These are phyloP conservation scores for Neofusicoccum sp. DNA, from an alignment of 2,329 filamentous ascomycete genomes.

Conservation along the genomic window DNA sequence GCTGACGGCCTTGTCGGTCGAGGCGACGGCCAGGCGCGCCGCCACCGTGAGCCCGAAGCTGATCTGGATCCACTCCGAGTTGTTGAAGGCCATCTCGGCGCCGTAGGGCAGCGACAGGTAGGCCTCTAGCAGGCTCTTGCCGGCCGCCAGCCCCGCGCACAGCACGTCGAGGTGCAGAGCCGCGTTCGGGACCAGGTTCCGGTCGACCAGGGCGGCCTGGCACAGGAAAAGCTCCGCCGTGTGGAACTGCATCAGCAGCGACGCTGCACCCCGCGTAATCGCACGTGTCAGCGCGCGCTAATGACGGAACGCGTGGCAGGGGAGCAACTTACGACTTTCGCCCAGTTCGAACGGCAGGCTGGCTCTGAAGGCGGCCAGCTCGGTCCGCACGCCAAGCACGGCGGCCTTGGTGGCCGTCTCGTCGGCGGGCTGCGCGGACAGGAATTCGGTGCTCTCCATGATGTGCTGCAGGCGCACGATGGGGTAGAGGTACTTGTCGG, in stretches of 20 bases:
- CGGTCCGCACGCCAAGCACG: constrained; percentile 30
- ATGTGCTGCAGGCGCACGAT: constrained; percentile 39
- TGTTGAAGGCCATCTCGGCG: constrained; percentile 37
- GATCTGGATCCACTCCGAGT: constrained; percentile 42
- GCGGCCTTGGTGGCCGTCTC: constrained; percentile 26
- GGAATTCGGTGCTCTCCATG: constrained; percentile 16
- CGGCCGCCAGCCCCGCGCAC: constrained; percentile 24
- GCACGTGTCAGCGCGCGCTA: neutral
- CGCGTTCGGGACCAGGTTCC: constrained; percentile 26
- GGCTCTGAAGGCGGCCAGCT: constrained; percentile 34
- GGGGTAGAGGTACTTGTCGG: constrained; percentile 37
- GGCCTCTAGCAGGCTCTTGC: constrained; percentile 27
- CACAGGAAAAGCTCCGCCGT: constrained; percentile 41
- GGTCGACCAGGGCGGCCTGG: constrained; percentile 38
- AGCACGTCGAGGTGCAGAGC: constrained; percentile 22
- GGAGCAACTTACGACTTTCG: constrained; percentile 30
- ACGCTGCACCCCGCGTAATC: constrained; percentile 24
- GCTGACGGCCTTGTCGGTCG: constrained; percentile 27
- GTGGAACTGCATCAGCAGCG: constrained; percentile 41
- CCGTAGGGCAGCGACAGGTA: constrained; percentile 36
- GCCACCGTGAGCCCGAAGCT: constrained; percentile 35
- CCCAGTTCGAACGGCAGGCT: constrained; percentile 29
- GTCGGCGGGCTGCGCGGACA: neutral
- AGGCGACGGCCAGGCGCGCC: constrained; percentile 31
- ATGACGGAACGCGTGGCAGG: neutral